Evolutionary conservation across 495 filamentous ascomycete species (phyloP), one percentile per base, ranked within the genome.

Genomic region (Arthonia radiata): DNA sequence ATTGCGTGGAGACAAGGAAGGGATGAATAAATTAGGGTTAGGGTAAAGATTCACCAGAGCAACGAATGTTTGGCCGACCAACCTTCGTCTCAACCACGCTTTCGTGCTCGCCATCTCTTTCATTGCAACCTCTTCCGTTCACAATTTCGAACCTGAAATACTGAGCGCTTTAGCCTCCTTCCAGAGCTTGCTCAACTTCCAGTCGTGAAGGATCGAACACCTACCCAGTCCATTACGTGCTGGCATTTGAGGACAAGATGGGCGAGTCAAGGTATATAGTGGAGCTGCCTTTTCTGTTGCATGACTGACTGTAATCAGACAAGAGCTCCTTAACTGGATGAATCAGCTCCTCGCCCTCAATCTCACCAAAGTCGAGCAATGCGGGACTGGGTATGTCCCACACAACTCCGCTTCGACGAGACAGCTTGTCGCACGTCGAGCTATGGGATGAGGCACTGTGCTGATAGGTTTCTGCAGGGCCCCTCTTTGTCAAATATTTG

Each of bases 341-440:
- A 97, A 97, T 61, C 79, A 74, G 61, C 78, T 94, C 28, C 67
- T 97, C 30, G 77, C 90, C 57, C 66, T 94, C 37, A 94, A 94
- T 54, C 66, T 97, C 31, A 93, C 83, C 45, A 93, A 91, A 53
- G 74, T 97, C 46, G 86, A 97, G 53, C 89, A 97, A 60, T 93
- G 86, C 51, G 86, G 86, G 39, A 94, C 86, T 39, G 86, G 86
- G 86, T 97, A 74, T 39, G 74, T 46, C 44, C 24, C 28, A 34
- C 37, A 36, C 38, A 28, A 27, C 40, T 32, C 34, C 45, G 37
- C 39, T 42, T 44, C n/a, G 8, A n/a, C n/a, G n/a, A n/a, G n/a
- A n/a, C n/a, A n/a, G n/a, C n/a, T n/a, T n/a, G n/a, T n/a, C n/a
- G n/a, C n/a, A n/a, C n/a, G n/a, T n/a, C n/a, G n/a, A n/a, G n/a